These are phyloP conservation scores for Colletotrichum godetiae DNA, from an alignment of 2,329 filamentous ascomycete genomes.

Conservation along the genomic window DNA sequence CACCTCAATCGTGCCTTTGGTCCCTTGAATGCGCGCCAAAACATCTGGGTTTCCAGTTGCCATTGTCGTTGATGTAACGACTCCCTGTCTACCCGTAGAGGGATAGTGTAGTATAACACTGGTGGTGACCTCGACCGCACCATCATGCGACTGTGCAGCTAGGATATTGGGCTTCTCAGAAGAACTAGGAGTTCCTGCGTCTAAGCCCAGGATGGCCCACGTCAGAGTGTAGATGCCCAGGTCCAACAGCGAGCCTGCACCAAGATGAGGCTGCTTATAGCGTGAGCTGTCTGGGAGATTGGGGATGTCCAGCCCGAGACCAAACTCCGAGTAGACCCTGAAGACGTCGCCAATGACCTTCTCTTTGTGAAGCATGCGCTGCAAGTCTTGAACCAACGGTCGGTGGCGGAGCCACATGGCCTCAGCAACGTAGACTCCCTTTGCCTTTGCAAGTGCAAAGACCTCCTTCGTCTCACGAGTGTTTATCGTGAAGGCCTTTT, in stretches of 20 bases:
- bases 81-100: conserved; percentile 49
- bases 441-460: conserved; percentile 49
- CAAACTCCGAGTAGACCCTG: conserved; percentile 53
- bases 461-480: conserved; percentile 52
- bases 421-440: conserved; percentile 57
- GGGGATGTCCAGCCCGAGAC: conserved; percentile 48
- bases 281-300: conserved; percentile 45
- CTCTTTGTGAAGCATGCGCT: conserved; percentile 50
- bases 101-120: conserved; percentile 53
- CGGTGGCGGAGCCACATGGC: conserved; percentile 59
- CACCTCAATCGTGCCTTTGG: conserved; percentile 47
- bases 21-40: conserved; percentile 54
- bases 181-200: conserved; percentile 31
- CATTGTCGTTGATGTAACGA: conserved; percentile 52
- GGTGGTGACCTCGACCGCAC: conserved; percentile 48
- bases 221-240: conserved; percentile 57
- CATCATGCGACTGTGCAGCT: conserved; percentile 48
- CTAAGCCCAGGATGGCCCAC: conserved; percentile 50
- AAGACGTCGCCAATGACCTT: conserved; percentile 51
- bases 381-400: conserved; percentile 49
- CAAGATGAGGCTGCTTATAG: conserved; percentile 50
- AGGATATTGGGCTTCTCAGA: conserved; percentile 46
- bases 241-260: conserved; percentile 55
- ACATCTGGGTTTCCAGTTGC: conserved; percentile 36
- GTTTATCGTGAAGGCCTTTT: conserved; percentile 57